Evolutionary conservation across 176 grass and related monocot species (phyloP), one percentile per base, ranked within the genome.

Genomic region (Ananas comosus): DNA sequence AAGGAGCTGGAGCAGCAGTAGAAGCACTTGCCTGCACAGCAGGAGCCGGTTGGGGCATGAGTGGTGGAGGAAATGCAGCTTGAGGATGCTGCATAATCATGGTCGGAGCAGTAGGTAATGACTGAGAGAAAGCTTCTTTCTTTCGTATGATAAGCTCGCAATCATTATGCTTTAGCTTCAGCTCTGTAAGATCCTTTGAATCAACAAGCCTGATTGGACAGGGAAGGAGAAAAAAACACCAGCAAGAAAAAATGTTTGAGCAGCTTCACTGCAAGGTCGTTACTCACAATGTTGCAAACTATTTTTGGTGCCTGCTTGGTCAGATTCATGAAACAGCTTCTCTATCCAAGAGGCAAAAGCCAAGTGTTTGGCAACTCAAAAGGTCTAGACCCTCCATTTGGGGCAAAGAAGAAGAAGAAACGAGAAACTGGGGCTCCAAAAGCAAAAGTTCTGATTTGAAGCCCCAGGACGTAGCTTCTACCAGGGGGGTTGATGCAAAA

Each of bases 141-240:
- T 85, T 85, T 63, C 67, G 76, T 69, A 85, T 85, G 23, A 67
- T 56, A 47, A 85, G 64, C 21, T 85, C 83, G 19, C 71, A 85
- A n/a, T 71, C 78, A 14, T 76, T 73, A 52, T 80, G 49, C 68
- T 80, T 85, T 51, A 85, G 59, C 52, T 85, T 71, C 54, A 85
- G 66, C 25, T 85, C 83, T 64, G 72, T 51, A 42, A 85, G 63
- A 67, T 85, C 73, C 33, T 74, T 85, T 63, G 83, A 76, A 70
- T 85, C 78, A 19, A 85, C 83, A 53, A 85, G 68, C 83, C 83
- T 85, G 68, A 13, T 80, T 19, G 3, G 52, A 77, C 22, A 6
- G 68, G 58, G 47, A 21, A 16, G 47, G 1, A 64, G n/a, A 69
- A 81, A 51, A 10, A 63, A 63, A 18, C 47, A 67, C 10, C 12